Base-by-base conservation (phyloP, 2,329 filamentous ascomycete genomes). In the Trichoderma endophyticum region DNA sequence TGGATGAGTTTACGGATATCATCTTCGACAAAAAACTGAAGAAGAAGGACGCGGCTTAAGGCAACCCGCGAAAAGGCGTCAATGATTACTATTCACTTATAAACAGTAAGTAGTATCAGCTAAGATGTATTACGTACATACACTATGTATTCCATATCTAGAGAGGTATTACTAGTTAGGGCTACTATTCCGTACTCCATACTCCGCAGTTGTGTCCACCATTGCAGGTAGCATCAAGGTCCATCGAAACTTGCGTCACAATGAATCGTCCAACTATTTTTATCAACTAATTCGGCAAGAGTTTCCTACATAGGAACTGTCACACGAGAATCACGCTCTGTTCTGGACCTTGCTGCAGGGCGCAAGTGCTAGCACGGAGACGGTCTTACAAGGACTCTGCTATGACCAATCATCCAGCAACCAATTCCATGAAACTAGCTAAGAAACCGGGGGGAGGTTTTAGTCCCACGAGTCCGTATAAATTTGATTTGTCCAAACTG, bases 1-100 rank as follows among this genome's bases (percentile, higher is more conserved):
- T 75, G 26, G 73, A 74, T 2, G 62, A 72, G 24, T 59, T 75
- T 54, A 65, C 63, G 18, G 73, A 75, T 30, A 73, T 72, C 14
- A 36, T 73, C 6, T 72, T 72, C 34, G 66, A 72, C 48, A 72
- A 66, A n/a, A n/a, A n/a, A n/a, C 28, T 72, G 30, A 72, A 70
- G 61, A 72, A 72, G 70, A 68, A 68, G 39, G 51, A 51, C 15
- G 69, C 32, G 11, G 18, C 67, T 43, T 70, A 21, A 28, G 26
- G 34, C 24, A 5, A 34, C 3, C 14, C 2, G 12, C 43, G 51
- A 12, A 28, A 39, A 56, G 24, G 24, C 24, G 24, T 28, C 28
- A 14, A 24, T 39, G 48, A 66, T 28, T 57, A 21, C 32, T 59
- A 59, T 67, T 21, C n/a, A 14, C 12, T 51, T 30, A 15, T 28